phyloP scores from a whole-genome alignment of 345 rosid genomes.

The Eucalyptus regnans region DNA sequence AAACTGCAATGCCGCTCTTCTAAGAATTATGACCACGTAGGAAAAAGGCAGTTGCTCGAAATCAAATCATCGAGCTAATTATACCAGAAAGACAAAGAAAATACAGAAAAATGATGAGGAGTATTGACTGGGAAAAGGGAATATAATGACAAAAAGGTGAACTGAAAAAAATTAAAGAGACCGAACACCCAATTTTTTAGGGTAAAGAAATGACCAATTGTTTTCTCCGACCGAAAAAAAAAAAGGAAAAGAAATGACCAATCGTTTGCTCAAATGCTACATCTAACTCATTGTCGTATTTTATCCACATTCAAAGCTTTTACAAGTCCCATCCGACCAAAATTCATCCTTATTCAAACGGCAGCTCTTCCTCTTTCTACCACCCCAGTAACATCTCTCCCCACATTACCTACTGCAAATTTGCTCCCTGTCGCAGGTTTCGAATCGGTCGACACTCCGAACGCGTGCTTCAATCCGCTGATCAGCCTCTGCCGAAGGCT shows the following conservation, averaged over 20 bases:
- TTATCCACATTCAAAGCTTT: background rate
- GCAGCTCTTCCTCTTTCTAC: background rate
- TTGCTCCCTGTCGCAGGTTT: background rate
- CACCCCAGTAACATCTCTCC: background rate
- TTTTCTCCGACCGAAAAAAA: background rate
- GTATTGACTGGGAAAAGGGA: background rate
- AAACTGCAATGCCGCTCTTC: background rate
- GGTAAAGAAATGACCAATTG: background rate
- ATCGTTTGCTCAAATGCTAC: background rate
- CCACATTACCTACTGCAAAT: background rate
- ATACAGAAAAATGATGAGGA: background rate
- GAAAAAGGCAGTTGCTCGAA: background rate
- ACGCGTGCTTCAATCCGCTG: conserved; percentile 37
- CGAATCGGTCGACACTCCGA: conserved; percentile 24
- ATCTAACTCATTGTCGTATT: background rate
- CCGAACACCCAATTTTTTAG: background rate
- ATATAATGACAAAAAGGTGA: background rate
- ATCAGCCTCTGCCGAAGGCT: conserved; percentile 38
- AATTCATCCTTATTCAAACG: background rate
- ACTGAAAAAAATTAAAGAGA: background rate
- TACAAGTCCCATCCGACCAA: background rate
- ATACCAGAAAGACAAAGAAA: background rate
- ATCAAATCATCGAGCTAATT: background rate
- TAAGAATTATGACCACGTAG: background rate
- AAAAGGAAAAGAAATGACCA: background rate